A percentile compares a stretch with the other conserved stretches of the same genome.
Evolutionary conservation across 2,329 filamentous ascomycete genomes (phyloP).

Genomic region (Aspergillus sp.): DNA sequence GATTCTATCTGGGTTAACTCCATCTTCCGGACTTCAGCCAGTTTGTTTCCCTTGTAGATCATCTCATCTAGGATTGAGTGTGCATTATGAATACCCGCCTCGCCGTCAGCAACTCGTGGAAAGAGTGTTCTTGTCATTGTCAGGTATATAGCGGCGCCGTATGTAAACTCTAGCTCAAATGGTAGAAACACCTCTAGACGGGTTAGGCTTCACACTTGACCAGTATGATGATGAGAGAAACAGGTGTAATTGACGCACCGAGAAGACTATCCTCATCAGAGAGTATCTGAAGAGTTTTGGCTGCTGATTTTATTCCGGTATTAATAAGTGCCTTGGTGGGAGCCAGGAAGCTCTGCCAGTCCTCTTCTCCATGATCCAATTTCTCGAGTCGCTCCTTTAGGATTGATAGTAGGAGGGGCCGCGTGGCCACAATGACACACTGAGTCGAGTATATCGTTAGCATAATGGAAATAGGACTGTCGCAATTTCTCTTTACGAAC

Average conservation of each 20-base stretch:
- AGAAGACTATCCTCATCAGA: constrained; percentile 30
- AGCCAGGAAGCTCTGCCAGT: constrained; percentile 2
- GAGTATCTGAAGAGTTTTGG: constrained; percentile 36
- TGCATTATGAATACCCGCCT: constrained; percentile 10
- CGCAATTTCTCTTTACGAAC: constrained; percentile 13
- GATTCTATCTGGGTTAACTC: constrained; percentile 26
- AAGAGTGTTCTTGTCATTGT: constrained; percentile 1
- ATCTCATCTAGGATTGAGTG: constrained; percentile 30
- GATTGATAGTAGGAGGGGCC: constrained; percentile 34
- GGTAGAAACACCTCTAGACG: not conserved
- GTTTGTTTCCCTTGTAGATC: constrained; percentile 26
- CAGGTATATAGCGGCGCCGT: not conserved
- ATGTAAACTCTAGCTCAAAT: constrained; percentile 2
- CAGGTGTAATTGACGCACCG: constrained; percentile 17
- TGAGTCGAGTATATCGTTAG: not conserved
- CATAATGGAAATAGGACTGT: not conserved
- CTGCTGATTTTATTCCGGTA: constrained; percentile 37
- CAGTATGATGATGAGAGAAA: too few species aligned
- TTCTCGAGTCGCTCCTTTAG: constrained; percentile 33
- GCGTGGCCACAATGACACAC: constrained; percentile 36
- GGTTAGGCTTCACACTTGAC: too few species aligned
- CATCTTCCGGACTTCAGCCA: constrained; percentile 27
- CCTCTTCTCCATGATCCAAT: constrained; percentile 8
- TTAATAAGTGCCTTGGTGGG: constrained; percentile 32
- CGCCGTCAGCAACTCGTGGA: not conserved